Evolutionary conservation across 2,329 filamentous ascomycete genomes (phyloP).

Genomic region (Furcasterigmium sp.): DNA sequence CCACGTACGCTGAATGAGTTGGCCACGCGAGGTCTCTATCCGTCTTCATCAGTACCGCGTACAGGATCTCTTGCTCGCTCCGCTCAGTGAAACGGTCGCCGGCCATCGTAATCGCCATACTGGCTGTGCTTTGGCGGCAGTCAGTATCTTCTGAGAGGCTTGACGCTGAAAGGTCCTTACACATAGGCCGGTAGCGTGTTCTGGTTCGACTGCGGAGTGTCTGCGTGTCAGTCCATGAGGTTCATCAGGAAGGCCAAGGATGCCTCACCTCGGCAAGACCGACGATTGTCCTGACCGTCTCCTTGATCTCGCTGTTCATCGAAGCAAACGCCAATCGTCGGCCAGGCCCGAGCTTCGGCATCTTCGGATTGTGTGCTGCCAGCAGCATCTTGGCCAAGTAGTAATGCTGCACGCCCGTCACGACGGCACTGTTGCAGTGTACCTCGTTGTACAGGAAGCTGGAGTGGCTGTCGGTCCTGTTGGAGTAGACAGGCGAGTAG

Average conservation of each 20-base stretch:
- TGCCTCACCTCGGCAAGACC: constrained; percentile 19
- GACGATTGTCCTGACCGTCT: constrained; percentile 19
- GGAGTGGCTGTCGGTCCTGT: neutral
- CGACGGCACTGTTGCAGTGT: constrained; percentile 21
- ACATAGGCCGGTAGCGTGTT: constrained; percentile 7
- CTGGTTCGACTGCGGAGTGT: constrained; percentile 4
- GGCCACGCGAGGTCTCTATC: constrained; percentile 21
- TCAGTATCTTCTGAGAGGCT: too few species aligned
- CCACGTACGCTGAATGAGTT: constrained; percentile 19
- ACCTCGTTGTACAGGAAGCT: constrained; percentile 15
- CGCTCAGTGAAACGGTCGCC: constrained; percentile 31
- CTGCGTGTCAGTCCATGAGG: neutral
- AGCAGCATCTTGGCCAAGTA: constrained; percentile 19
- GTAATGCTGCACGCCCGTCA: constrained; percentile 21
- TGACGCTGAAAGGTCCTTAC: neutral
- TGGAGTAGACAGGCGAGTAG: constrained; percentile 12
- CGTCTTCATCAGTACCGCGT: constrained; percentile 26
- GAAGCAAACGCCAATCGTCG: constrained; percentile 10
- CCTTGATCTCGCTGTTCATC: constrained; percentile 21
- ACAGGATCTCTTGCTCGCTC: constrained; percentile 29
- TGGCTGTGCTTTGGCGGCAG: constrained; percentile 11
- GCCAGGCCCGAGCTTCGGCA: constrained; percentile 16
- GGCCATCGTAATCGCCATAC: constrained; percentile 21
- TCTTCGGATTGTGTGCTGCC: constrained; percentile 20
- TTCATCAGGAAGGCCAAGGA: neutral